phyloP scores from a whole-genome alignment of 441 rosid species.

The Metrosideros polymorpha region DNA sequence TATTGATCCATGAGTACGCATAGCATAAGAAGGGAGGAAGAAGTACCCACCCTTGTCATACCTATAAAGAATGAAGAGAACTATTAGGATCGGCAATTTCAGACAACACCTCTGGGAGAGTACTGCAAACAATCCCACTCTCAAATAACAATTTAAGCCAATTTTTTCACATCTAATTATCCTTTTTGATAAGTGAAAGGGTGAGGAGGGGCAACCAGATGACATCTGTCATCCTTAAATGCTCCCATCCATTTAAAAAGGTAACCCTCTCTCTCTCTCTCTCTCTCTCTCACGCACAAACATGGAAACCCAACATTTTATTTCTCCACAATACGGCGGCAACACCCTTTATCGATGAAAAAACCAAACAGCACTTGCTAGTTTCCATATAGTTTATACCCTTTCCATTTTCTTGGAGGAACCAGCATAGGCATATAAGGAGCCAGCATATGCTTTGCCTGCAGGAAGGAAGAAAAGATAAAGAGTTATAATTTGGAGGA shows the following conservation, averaged over 20 bases:
- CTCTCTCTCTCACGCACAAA: not conserved
- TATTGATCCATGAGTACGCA: slow-evolving; percentile 93
- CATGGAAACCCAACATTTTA: no score
- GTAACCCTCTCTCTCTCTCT: not conserved
- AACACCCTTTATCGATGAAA: not conserved
- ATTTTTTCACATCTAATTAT: no score
- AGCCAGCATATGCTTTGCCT: slow-evolving; percentile 84
- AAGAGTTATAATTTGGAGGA: not conserved
- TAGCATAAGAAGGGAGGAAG: slow-evolving; percentile 79
- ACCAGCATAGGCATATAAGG: slow-evolving; percentile 91
- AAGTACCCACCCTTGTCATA: slow-evolving; percentile 87
- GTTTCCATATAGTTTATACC: slow-evolving; percentile 35
- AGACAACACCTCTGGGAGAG: not conserved
- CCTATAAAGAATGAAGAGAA: slow-evolving; percentile 24
- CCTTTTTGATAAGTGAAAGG: no score
- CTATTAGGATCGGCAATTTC: not conserved
- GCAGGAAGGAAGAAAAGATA: slow-evolving; percentile 19
- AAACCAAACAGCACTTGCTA: not conserved
- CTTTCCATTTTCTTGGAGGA: slow-evolving; percentile 92
- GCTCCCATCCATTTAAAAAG: no score
- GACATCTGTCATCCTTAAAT: no score
- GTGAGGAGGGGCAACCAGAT: no score
- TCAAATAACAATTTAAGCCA: no score
- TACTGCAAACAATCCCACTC: not conserved
- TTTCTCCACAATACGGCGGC: not conserved